Evolutionary conservation across 2,329 filamentous ascomycete species (phyloP).

Genomic region (Penicillium sp.): DNA sequence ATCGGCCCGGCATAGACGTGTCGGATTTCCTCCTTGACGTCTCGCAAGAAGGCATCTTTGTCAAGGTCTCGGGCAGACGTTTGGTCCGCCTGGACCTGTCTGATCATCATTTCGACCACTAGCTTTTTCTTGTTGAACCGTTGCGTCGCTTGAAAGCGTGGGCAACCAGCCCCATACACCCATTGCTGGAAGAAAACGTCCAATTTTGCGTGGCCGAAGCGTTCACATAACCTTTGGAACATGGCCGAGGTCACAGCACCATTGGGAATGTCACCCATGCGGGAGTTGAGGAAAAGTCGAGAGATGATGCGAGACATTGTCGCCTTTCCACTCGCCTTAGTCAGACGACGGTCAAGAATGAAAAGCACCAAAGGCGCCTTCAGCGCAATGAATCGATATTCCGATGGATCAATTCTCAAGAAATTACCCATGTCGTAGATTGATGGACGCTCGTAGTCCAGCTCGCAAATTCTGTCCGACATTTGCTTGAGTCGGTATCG

Average conservation of each 20-base stretch:
- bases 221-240: constrained; percentile 84
- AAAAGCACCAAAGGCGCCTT: constrained; percentile 91
- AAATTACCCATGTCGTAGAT: constrained; percentile 77
- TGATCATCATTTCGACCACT: constrained; percentile 87
- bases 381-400: constrained; percentile 84
- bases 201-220: constrained; percentile 80
- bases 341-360: constrained; percentile 86
- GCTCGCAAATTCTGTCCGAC: constrained; percentile 77
- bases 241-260: constrained; percentile 71
- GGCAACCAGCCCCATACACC: constrained; percentile 86
- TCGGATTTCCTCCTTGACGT: constrained; percentile 76
- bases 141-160: constrained; percentile 81
- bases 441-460: constrained; percentile 80
- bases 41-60: constrained; percentile 76
- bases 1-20: constrained; percentile 69
- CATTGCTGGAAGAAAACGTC: constrained; percentile 94
- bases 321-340: constrained; percentile 82
- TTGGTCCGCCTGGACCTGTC: constrained; percentile 69
- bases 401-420: constrained; percentile 78
- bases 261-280: constrained; percentile 74
- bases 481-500: constrained; percentile 84
- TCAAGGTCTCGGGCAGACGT: constrained; percentile 61
- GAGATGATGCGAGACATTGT: constrained; percentile 85
- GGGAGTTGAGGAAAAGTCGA: constrained; percentile 81
- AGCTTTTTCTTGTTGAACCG: constrained; percentile 97